Conservation (phyloP, 331 rosid genomes). For the Rhamnella rubrinervis region DNA sequence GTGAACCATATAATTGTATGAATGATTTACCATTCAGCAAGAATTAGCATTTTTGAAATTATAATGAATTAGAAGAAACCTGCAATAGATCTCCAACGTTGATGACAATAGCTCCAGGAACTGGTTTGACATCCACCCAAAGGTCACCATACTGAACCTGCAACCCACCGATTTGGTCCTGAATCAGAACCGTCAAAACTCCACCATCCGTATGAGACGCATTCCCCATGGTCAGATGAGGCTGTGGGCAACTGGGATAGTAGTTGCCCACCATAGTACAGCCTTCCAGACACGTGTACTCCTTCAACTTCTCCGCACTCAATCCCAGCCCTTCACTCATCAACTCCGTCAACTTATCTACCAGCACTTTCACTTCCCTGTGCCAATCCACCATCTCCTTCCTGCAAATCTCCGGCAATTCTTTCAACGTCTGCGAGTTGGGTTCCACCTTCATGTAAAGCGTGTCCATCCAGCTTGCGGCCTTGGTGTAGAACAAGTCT, state of each 20-base stretch:
- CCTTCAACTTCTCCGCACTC: conserved; percentile 37
- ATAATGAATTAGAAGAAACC: conserved; percentile 35
- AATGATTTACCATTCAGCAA: too few species aligned
- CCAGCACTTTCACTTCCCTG: conserved; percentile 44
- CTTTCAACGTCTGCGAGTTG: background rate
- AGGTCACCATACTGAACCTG: conserved; percentile 50
- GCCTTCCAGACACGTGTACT: conserved; percentile 48
- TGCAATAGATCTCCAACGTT: conserved; percentile 80
- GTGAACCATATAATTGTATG: background rate
- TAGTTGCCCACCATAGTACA: conserved; percentile 60
- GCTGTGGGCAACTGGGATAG: conserved; percentile 77
- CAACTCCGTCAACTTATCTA: conserved; percentile 39
- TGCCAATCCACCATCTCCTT: conserved; percentile 41
- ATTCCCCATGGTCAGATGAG: conserved; percentile 75
- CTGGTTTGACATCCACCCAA: conserved; percentile 69
- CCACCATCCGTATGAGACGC: conserved; percentile 71
- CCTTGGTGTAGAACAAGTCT: conserved; percentile 21
- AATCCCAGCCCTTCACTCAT: conserved; percentile 78
- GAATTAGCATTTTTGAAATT: too few species aligned
- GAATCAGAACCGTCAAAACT: conserved; percentile 52
- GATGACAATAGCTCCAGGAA: conserved; percentile 63
- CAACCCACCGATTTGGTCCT: conserved; percentile 74
- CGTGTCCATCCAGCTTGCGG: conserved; percentile 88
- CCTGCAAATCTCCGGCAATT: conserved; percentile 48
- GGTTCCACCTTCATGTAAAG: conserved; percentile 44